Conservation (phyloP, 2,329 filamentous ascomycete species). For the Hymenoscyphus fraxineus region DNA sequence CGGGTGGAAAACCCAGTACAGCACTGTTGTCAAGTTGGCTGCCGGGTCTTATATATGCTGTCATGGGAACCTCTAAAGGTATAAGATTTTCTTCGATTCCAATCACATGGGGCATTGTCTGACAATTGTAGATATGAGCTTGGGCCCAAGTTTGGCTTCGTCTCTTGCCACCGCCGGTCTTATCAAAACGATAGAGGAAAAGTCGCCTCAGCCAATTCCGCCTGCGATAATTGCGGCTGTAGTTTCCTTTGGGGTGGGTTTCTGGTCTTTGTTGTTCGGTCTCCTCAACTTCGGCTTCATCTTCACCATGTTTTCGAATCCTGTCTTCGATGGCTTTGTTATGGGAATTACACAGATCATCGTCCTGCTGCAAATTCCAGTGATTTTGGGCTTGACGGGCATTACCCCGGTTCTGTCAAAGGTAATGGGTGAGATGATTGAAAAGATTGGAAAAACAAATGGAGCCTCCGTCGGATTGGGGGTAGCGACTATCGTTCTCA, state of each 20-base stretch:
- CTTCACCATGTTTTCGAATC: conserved; percentile 62
- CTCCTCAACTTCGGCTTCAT: conserved; percentile 62
- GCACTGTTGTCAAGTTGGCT: conserved; percentile 58
- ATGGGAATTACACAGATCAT: conserved; percentile 63
- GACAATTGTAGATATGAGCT: conserved; percentile 49
- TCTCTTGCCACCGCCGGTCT: conserved; percentile 60
- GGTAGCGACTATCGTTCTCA: conserved; percentile 52
- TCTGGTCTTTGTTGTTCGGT: conserved; percentile 57
- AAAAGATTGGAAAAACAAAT: conserved; percentile 54
- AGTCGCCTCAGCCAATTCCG: conserved; percentile 43
- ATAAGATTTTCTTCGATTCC: conserved; percentile 27
- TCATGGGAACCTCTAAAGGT: conserved; percentile 62
- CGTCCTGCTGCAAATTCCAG: conserved; percentile 58
- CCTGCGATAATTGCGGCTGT: conserved; percentile 56
- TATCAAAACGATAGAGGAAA: conserved; percentile 44
- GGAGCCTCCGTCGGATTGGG: conserved; percentile 50
- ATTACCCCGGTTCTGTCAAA: conserved; percentile 50
- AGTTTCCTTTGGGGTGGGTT: conserved; percentile 60
- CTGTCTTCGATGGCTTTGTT: conserved; percentile 62
- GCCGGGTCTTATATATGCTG: conserved; percentile 52
- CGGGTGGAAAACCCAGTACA: conserved; percentile 57
- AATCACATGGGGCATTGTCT: conserved; percentile 3
- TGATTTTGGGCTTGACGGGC: conserved; percentile 34
- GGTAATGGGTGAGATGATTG: conserved; percentile 57
- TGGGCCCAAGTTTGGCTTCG: conserved; percentile 61